A percentile compares a stretch with the other conserved stretches of the same genome.
Conservation (phyloP, 2,329 filamentous ascomycete species). For the Thelonectria olida region DNA sequence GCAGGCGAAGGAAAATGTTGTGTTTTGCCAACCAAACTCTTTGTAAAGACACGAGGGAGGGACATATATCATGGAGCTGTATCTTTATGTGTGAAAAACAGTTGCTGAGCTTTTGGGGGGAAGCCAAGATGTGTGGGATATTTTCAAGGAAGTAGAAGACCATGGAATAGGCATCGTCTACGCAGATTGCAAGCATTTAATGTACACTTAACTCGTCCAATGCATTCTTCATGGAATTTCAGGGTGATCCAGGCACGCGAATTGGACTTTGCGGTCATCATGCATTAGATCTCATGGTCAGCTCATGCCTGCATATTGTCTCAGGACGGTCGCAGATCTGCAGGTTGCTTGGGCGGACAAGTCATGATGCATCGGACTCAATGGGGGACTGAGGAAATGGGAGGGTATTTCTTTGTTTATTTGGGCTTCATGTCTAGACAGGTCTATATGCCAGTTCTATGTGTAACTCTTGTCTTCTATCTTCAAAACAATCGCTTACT, state of each 20-base stretch:
- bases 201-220: slow-evolving; percentile 6
- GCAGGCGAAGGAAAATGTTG: slow-evolving; percentile 16
- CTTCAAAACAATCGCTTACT: slow-evolving; percentile 26
- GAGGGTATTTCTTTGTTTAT: slow-evolving; percentile 17
- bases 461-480: slow-evolving; percentile 1
- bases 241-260: neutral
- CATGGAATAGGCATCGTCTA: slow-evolving; percentile 8
- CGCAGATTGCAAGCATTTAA: slow-evolving; percentile 15
- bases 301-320: neutral
- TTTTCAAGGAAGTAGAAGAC: neutral
- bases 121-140: neutral
- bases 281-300: neutral
- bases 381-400: neutral
- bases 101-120: neutral
- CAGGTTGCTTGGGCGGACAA: neutral
- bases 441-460: slow-evolving; percentile 23
- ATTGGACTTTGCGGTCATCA: neutral
- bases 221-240: neutral
- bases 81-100: slow-evolving; percentile 8
- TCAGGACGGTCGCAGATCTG: neutral
- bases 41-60: neutral
- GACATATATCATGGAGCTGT: slow-evolving; percentile 17
- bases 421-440: slow-evolving; percentile 1
- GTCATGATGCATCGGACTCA: neutral
- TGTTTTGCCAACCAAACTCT: slow-evolving; percentile 2